These are phyloP conservation scores for Tilletia walkeri DNA, from an alignment of 1,284 basidiomycete species.

Conservation along the genomic window DNA sequence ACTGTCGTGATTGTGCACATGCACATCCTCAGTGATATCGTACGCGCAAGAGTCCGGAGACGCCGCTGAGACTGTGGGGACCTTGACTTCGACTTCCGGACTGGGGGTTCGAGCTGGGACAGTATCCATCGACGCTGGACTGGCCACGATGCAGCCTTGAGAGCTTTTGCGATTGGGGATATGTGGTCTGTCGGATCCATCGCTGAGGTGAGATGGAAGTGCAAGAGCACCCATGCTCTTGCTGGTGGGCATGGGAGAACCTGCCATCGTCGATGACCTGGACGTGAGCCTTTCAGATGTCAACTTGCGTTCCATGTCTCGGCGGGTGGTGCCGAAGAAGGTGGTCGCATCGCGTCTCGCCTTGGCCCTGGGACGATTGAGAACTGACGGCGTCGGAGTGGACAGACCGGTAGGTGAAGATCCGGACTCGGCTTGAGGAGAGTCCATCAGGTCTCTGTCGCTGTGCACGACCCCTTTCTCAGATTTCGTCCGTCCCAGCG, in stretches of 20 bases:
- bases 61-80: background rate
- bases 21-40: background rate
- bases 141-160: background rate
- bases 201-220: background rate
- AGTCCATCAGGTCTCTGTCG: background rate
- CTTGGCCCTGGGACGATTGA: background rate
- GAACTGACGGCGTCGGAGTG: background rate
- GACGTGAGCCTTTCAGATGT: background rate
- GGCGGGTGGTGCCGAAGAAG: slow-evolving; percentile 8
- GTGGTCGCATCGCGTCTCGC: background rate
- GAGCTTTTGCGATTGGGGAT: slow-evolving; percentile 3
- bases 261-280: background rate
- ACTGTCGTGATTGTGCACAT: background rate
- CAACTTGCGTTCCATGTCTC: slow-evolving; percentile 9
- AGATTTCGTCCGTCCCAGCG: background rate
- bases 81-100: background rate
- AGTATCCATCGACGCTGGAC: background rate
- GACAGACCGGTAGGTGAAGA: too few species aligned
- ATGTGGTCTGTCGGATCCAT: background rate
- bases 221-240: background rate
- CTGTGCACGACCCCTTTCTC: slow-evolving; percentile 1
- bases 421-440: too few species aligned
- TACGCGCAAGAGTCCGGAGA: background rate
- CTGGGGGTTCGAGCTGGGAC: background rate
- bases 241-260: background rate